These are phyloP conservation scores for Aspergillus fischeri DNA, from an alignment of 2,329 filamentous ascomycete genomes.

Conservation along the genomic window DNA sequence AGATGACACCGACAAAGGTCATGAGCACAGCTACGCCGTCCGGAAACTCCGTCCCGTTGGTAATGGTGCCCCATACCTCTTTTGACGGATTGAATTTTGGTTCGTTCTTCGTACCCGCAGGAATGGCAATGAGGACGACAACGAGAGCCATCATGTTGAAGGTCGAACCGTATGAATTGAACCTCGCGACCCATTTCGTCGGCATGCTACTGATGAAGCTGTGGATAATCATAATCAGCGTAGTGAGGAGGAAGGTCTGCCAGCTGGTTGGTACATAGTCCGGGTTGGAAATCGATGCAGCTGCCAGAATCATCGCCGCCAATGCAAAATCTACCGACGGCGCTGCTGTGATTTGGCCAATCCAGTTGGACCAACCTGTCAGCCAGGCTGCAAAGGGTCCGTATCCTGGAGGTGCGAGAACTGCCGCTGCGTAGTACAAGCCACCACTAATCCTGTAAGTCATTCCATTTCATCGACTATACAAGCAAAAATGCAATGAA, in stretches of 20 bases:
- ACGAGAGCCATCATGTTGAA: constrained; percentile 68
- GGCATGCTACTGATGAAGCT: constrained; percentile 65
- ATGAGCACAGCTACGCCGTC: constrained; percentile 65
- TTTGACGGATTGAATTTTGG: constrained; percentile 57
- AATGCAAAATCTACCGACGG: constrained; percentile 65
- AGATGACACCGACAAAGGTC: constrained; percentile 67
- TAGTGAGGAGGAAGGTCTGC: constrained; percentile 65
- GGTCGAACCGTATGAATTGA: constrained; percentile 66
- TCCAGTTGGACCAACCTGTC: constrained; percentile 68
- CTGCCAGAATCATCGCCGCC: constrained; percentile 67
- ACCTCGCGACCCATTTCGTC: constrained; percentile 64
- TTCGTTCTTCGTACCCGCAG: constrained; percentile 54
- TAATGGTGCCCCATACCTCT: constrained; percentile 63
- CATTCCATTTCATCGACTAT: neutral
- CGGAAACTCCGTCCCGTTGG: constrained; percentile 64
- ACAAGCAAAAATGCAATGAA: neutral
- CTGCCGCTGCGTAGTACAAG: constrained; percentile 69
- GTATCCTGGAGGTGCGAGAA: constrained; percentile 62
- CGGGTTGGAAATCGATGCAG: constrained; percentile 64
- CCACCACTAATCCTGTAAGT: constrained; percentile 48
- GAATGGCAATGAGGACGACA: constrained; percentile 65
- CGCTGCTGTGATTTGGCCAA: constrained; percentile 62
- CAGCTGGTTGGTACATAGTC: constrained; percentile 61
- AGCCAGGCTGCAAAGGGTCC: constrained; percentile 66
- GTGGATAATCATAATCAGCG: constrained; percentile 65